Evolutionary conservation across 768 basidiomycete genomes (phyloP), one percentile per base, ranked within the genome.

Genomic region (Lactifluus volemus): DNA sequence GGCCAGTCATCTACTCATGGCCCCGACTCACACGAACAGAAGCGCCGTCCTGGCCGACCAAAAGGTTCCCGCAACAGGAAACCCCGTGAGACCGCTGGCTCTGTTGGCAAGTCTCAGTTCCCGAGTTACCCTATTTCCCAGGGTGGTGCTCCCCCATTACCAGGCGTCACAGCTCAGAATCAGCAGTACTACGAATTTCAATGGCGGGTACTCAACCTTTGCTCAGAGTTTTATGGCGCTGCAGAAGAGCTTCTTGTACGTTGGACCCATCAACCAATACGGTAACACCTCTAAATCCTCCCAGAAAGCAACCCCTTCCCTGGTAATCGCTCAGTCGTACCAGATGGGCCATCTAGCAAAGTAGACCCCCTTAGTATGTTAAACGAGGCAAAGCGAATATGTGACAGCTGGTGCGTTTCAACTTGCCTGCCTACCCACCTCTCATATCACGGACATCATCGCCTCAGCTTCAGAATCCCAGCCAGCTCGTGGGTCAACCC

Each of bases 181-280:
- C 85, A 88, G 63, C 83, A 84, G 67, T 90, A 88, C 71, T 89
- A 88, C 71, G 88, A 91, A 69, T 91, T 91, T 68, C 89, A 91
- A 70, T 91, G 89, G 89, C 83, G 88, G 56, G 82, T 89, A 44
- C 71, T 91, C 59, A 89, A 89, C 68, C 75, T 92, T 44, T 92
- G 89, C 71, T 84, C 87, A 1, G 89, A 92, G 70, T 92, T 92
- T 70, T 92, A 92, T 73, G 85, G 83, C 30, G 89, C 89, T 6
- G 89, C 89, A 17, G 89, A 90, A 71, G 89, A 92, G 71, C 80
- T 92, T 49, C 79, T 92, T 60, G 89, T 91, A 72, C 72, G 86
- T 81, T 63, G 39, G 32, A 32, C 19, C 32, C 39, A 53, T 52
- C 60, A 44, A 39, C 52, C 49, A 30, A 59, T 41, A 61, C 59